Evolutionary conservation across 139 green algal genomes (phyloP), one percentile per base, ranked within the genome.

Genomic region (Coccomyxa sp.): DNA sequence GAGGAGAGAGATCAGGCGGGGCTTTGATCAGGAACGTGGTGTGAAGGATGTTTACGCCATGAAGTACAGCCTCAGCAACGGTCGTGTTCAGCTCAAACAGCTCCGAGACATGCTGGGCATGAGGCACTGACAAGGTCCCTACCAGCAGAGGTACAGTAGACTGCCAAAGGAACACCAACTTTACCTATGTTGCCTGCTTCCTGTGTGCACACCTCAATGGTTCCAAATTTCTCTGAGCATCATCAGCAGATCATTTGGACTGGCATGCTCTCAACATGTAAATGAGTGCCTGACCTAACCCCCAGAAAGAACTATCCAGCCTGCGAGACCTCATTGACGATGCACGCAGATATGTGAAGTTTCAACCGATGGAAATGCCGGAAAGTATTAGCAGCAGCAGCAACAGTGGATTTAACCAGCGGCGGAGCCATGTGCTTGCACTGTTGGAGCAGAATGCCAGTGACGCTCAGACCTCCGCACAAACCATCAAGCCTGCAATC

Each of bases 61-160:
- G 63, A 94, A 94, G 76, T 93, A 88, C 84, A 84, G 84, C 1
- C 84, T 94, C 9, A 91, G 85, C 17, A 89, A 93, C 25, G 91
- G 84, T 10, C 58, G 80, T 11, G 74, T 83, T 79, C 83, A 83
- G 13, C 78, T 93, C 23, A 89, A 90, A 81, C 84, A 87, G 80
- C 84, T 93, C 18, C 58, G 82, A 28, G 87, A 88, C 0, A 89
- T 86, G 81, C 27, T 87, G 12, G 67, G 63, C 25, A 79, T 86
- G 31, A 12, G n/a, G 7, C 18, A 27, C 78, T 28, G n/a, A 63
- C 58, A 51, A 67, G 30, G 27, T 21, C 32, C 27, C 75, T 79
- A 12, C 31, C 59, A 76, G 79, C 57, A 86, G 67, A 85, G 68
- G 28, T 79, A 57, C 45, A 51, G 38, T 51, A 3, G 7, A 51